Conservation (phyloP, 73 alveolate species). For the Durusdinium trenchii region DNA sequence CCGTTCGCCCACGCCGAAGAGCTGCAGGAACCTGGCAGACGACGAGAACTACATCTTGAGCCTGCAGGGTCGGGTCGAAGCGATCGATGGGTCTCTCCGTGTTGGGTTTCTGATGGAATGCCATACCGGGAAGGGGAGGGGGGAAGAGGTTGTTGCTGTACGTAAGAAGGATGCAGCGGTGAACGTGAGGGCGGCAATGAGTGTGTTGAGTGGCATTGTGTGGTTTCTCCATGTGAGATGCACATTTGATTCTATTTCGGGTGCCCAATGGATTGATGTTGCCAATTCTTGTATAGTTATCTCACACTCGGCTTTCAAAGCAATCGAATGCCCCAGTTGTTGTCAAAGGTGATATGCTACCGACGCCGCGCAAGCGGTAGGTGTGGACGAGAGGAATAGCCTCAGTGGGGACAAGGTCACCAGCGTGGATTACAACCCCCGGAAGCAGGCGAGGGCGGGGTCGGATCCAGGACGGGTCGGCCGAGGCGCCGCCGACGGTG, state of each 20-base stretch:
- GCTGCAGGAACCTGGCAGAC: conserved; percentile 97
- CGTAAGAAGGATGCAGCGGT: too few species aligned
- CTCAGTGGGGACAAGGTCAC: conserved; percentile 97
- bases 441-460: conserved; percentile 96
- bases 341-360: conserved; percentile 89
- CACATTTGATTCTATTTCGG: too few species aligned
- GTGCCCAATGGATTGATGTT: not conserved
- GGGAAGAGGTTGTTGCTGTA: too few species aligned
- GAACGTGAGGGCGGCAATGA: too few species aligned
- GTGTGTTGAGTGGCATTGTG: too few species aligned
- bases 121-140: too few species aligned
- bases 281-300: not conserved
- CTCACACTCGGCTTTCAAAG: not conserved
- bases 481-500: too few species aligned
- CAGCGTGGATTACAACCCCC: conserved; percentile 97
- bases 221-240: too few species aligned
- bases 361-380: conserved; percentile 96
- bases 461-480: too few species aligned
- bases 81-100: too few species aligned
- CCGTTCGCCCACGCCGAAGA: too few species aligned
- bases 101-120: too few species aligned
- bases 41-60: conserved; percentile 98
- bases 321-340: not conserved
- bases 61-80: conserved; percentile 97
- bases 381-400: conserved; percentile 96